Conservation (phyloP, 179 eudicot genomes). For the Actinidia polygama region DNA sequence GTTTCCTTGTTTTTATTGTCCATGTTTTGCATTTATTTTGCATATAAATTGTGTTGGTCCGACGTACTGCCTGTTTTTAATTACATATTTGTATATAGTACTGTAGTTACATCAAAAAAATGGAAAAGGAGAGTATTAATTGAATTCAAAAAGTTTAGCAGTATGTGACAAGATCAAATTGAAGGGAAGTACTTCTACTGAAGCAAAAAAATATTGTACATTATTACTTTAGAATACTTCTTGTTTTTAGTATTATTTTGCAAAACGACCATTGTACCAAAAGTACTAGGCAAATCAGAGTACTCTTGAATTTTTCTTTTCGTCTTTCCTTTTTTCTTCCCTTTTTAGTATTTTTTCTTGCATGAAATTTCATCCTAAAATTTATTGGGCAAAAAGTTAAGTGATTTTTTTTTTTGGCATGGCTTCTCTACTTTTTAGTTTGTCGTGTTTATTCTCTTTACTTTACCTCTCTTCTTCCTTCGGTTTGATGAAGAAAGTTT, state of each 20-base stretch:
- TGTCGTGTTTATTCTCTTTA: background rate
- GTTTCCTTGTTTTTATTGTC: too few relatives aligned
- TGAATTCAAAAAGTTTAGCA: background rate
- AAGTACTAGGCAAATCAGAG: background rate
- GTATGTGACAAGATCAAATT: background rate
- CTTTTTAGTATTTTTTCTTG: background rate
- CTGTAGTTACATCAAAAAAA: too few relatives aligned
- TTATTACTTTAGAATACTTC: background rate
- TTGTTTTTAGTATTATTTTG: background rate
- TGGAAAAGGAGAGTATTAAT: background rate
- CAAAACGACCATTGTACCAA: background rate
- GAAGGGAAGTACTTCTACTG: background rate
- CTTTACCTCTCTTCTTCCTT: background rate
- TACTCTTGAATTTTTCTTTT: background rate
- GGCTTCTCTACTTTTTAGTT: background rate
- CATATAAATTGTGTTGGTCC: too few relatives aligned
- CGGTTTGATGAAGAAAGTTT: background rate
- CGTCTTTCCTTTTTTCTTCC: background rate
- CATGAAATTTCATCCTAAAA: background rate
- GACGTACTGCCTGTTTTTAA: too few relatives aligned
- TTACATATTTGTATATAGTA: too few relatives aligned
- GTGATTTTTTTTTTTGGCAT: background rate
- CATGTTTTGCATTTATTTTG: too few relatives aligned
- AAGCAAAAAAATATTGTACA: background rate
- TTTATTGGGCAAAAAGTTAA: too few relatives aligned